Base-by-base conservation (phyloP, 306 rosid species). In the Hippophae tibetana region DNA sequence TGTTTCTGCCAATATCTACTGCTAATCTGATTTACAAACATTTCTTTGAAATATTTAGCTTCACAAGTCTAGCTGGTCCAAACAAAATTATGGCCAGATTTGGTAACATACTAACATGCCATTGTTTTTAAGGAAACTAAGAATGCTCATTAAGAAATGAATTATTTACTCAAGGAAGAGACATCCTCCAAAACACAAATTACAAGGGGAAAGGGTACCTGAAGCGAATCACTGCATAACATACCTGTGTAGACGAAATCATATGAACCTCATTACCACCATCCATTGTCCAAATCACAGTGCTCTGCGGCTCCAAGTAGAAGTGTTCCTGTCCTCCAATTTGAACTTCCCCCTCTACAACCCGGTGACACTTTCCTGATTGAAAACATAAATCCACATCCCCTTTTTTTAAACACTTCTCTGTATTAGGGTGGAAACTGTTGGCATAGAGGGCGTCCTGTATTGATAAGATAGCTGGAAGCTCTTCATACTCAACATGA, bases 271-370 rank as follows among this genome's bases (percentile, higher is more conserved):
- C 98, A 2, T 75, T 85, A 59, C 96, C 96, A 61, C 96, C 82
- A 68, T 92, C 96, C 77, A 79, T 44, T 42, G 95, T 87, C 98
- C 98, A 92, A 56, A 92, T 9, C 63, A 87, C 72, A 73, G 78
- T 92, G 76, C 93, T 67, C 13, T 92, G 61, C 51, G 95, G 89
- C 83, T 92, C 98, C 76, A 92, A 78, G 77, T 92, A 92, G 67
- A 92, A 92, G 79, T 92, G 98, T 71, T 92, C 98, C 73, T 92
- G 98, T 58, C 98, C 95, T 66, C 98, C 98, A 9, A 92, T 79
- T 55, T 70, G 86, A 78, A 92, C 96, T 61, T 83, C 88, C 63
- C 95, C 95, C 73, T 85, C 95, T 61, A 87, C 67, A 71, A 87
- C 82, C 73, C 67, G 78, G 70, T 92, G 86, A 78, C 95, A 90